phyloP scores from a whole-genome alignment of 148 eudicot species.

The Persicaria tinctoria region DNA sequence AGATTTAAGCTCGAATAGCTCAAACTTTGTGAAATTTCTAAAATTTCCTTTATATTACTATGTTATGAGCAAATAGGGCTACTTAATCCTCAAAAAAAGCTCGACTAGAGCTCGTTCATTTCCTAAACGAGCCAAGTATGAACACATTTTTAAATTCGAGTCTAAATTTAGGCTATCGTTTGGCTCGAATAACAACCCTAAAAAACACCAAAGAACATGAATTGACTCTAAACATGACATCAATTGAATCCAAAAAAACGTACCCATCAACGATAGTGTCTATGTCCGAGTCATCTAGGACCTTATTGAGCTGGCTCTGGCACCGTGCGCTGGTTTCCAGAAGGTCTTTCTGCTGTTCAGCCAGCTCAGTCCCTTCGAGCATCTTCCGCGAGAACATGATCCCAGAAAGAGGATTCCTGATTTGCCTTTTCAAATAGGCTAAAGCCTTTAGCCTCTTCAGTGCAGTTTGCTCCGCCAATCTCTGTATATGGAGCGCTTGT shows the following conservation, averaged over 20 bases:
- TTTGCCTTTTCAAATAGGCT: constrained; percentile 71
- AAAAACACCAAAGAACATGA: too few relatives aligned
- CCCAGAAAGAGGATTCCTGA: constrained; percentile 73
- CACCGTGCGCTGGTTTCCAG: constrained; percentile 63
- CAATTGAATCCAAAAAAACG: background rate
- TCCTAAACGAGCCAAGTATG: too few relatives aligned
- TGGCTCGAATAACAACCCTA: too few relatives aligned
- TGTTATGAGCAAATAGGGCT: too few relatives aligned
- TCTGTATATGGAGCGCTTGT: constrained; percentile 77
- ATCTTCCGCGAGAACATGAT: constrained; percentile 60
- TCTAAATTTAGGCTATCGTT: too few relatives aligned
- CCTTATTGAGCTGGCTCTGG: constrained; percentile 74
- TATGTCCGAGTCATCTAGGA: constrained; percentile 83
- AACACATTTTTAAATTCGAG: too few relatives aligned
- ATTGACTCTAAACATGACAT: background rate
- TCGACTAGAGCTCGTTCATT: too few relatives aligned
- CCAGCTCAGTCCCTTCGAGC: constrained; percentile 61
- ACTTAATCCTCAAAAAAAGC: too few relatives aligned
- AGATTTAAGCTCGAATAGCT: too few relatives aligned
- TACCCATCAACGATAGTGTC: constrained; percentile 91
- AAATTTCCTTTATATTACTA: too few relatives aligned
- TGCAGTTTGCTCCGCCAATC: constrained; percentile 75
- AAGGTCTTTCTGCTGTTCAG: constrained; percentile 54
- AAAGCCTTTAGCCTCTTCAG: constrained; percentile 56
- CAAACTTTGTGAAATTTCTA: too few relatives aligned